Percentiles rank a stretch among this genome's conserved stretches.
These are phyloP conservation scores for Tricholoma flavovirens DNA, from an alignment of 768 basidiomycete species.

Conservation along the genomic window DNA sequence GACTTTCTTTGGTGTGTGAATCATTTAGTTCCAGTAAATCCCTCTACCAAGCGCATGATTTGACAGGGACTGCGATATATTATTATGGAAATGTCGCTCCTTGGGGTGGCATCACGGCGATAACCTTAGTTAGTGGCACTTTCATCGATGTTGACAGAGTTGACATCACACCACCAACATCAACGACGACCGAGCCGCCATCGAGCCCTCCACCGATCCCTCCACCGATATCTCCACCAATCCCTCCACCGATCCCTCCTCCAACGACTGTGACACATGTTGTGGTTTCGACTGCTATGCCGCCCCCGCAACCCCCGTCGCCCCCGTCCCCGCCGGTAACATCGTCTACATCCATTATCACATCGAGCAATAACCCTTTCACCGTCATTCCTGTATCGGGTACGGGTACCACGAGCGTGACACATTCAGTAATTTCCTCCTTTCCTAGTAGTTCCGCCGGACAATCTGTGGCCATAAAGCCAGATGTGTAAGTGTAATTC, in stretches of 20 bases:
- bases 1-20: neutral
- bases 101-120: neutral
- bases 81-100: neutral
- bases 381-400: neutral
- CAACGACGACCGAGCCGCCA: too few species aligned
- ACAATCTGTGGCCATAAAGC: too few species aligned
- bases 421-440: neutral
- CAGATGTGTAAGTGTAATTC: neutral
- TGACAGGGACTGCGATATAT: neutral
- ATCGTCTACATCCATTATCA: too few species aligned
- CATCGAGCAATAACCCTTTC: too few species aligned
- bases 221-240: too few species aligned
- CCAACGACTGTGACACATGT: too few species aligned
- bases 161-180: too few species aligned
- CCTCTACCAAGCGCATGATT: neutral
- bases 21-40: neutral
- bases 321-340: neutral
- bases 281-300: too few species aligned
- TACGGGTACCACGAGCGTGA: neutral
- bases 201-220: too few species aligned
- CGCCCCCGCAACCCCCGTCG: too few species aligned
- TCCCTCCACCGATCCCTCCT: too few species aligned
- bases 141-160: neutral
- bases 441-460: too few species aligned
- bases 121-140: neutral